These are phyloP conservation scores for Rhodamnia argentea DNA, from an alignment of 345 rosid genomes.

Conservation along the genomic window DNA sequence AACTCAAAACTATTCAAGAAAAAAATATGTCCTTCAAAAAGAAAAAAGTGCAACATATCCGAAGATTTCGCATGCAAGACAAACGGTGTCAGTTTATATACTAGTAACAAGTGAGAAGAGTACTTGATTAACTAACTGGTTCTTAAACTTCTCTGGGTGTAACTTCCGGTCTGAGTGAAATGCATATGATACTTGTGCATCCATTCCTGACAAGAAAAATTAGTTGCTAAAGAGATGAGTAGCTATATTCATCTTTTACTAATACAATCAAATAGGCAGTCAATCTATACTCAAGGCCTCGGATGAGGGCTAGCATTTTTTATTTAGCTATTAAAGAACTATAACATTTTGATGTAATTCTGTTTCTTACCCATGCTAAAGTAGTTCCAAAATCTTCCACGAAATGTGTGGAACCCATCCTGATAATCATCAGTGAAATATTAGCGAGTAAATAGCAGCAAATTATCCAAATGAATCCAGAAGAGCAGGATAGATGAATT, in stretches of 20 bases:
- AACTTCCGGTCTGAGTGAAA: slow-evolving; percentile 61
- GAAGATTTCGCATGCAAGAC: neutral
- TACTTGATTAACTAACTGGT: slow-evolving; percentile 61
- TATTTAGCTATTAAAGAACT: neutral
- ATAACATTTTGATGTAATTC: neutral
- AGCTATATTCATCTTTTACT: neutral
- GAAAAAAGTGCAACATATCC: neutral
- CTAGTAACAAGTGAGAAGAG: neutral
- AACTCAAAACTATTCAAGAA: neutral
- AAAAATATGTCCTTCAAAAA: neutral
- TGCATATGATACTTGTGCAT: slow-evolving; percentile 70
- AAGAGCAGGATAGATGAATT: neutral
- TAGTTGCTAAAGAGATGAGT: neutral
- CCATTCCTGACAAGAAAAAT: slow-evolving; percentile 43
- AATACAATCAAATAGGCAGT: neutral
- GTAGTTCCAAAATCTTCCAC: slow-evolving; percentile 84
- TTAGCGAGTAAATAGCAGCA: neutral
- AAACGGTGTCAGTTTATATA: neutral
- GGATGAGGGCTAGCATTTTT: neutral
- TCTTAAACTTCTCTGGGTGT: slow-evolving; percentile 59
- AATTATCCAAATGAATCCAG: neutral
- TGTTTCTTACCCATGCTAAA: slow-evolving; percentile 63
- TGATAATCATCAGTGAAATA: neutral
- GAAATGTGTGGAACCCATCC: slow-evolving; percentile 56
- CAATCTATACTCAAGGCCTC: neutral